Base-by-base conservation (phyloP, 2,329 filamentous ascomycete species). In the Calonectria pseudoturangicola region DNA sequence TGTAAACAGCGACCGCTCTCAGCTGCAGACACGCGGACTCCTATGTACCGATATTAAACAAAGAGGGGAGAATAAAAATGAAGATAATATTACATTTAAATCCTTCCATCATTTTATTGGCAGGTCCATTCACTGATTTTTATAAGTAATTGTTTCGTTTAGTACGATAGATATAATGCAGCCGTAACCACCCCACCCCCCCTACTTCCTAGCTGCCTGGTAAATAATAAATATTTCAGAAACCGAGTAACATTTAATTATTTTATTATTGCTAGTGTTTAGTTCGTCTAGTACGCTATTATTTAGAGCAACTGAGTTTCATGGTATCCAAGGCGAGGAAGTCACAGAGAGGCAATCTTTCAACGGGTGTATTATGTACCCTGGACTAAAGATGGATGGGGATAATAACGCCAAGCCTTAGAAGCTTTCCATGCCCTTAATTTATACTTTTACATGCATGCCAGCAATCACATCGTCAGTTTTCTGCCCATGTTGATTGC, bases 41-140 rank as follows among this genome's bases (percentile, higher is more conserved):
- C 27, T 33, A 63, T 27, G 25, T 63, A 63, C 39, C 25, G 43
- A 73, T 74, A 75, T 78, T 73, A 73, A 45, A 63, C 58, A 63
- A 74, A 77, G 67, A 58, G 56, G 54, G 48, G 73, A 73, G 69
- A 45, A 50, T 39, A 63, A 69, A 33, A 63, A 43, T 33, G 41
- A 63, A 28, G 30, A 63, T 63, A 69, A 69, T 63, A 16, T 30
- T 50, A 12, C 39, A 13, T 45, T 28, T 27, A 12, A 16, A 27
- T 60, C 5, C 4, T 18, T 60, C 21, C 9, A 41, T 5, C 25
- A 60, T 41, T 16, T 10, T 25, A 27, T 21, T 12, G 2, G 13
- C 16, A 33, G 2, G 12, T 1, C 4, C 13, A 27, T 16, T 58
- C 30, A 25, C 33, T 21, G 33, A 21, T 41, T 47, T 18, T 47